Evolutionary conservation across 768 basidiomycete species (phyloP).

Genomic region (Mycena vitilis): DNA sequence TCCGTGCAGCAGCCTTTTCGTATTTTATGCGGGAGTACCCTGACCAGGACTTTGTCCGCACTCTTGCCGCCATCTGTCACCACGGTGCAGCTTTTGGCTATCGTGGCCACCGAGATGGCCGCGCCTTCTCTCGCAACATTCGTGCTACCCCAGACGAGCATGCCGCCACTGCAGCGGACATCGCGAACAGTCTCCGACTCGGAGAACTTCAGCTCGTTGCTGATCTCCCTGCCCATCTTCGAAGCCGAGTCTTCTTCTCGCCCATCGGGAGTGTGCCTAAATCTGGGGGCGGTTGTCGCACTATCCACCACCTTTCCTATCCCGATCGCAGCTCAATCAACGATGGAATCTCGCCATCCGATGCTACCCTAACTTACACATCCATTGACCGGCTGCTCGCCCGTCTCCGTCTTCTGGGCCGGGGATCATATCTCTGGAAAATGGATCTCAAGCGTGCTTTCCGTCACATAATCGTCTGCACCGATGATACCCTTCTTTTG

Average conservation of each 20-base stretch:
- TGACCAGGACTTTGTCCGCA: neutral
- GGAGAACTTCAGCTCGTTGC: constrained; percentile 3
- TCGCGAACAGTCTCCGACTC: neutral
- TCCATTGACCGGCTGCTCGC: neutral
- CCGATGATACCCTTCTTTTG: too few species aligned
- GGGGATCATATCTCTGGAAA: neutral
- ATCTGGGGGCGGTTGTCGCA: neutral
- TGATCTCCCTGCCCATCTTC: neutral
- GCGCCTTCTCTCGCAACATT: neutral
- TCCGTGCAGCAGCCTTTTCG: neutral
- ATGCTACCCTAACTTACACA: neutral
- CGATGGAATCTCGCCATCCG: neutral
- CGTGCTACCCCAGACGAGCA: neutral
- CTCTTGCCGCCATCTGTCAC: neutral
- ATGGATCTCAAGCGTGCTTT: neutral
- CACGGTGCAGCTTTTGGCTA: neutral
- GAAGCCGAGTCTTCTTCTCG: neutral
- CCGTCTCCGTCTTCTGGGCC: neutral
- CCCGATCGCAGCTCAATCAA: neutral
- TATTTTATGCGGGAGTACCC: neutral
- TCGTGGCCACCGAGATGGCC: neutral
- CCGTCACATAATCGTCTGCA: too few species aligned
- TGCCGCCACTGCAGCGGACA: neutral
- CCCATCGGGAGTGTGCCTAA: constrained; percentile 3
- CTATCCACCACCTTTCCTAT: neutral